Evolutionary conservation across 1,284 basidiomycete species (phyloP), one percentile per base, ranked within the genome.

Genomic region (Ustilago sp.): DNA sequence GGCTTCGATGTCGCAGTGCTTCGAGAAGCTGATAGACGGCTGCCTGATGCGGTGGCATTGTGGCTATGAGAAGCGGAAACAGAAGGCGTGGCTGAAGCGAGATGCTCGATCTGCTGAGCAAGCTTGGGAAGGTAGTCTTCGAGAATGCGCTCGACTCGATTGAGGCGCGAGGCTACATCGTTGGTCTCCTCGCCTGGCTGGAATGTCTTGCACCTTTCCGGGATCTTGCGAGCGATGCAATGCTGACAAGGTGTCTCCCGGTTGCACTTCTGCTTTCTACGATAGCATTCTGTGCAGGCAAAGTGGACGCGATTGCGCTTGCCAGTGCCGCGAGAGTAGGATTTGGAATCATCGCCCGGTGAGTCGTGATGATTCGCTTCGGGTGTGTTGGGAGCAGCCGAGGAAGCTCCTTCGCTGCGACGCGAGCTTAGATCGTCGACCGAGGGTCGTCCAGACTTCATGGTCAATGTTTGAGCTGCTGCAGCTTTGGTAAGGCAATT

Each of bases 191-290:
- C 79, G 23, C 77, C 77, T 5, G 83, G 82, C 59, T 83, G 75
- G 63, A 83, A 82, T 9, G 78, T 80, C 58, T 77, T 79, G 73
- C 84, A 86, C 15, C 79, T 62, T 8, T 86, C 81, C 0, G 84
- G 84, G 5, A 86, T 77, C 45, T 80, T 79, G 28, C 84, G 74
- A 32, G 81, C 82, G 36, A 84, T 80, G 64, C 84, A 86, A 59
- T 86, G 83, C 52, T 83, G 76, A 58, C 84, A 86, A 8, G 84
- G 84, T 3, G 74, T 82, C 50, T 85, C 66, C 7, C 82, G 75
- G 35, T 83, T 82, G 62, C 82, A 84, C 50, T 81, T 80, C 54
- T 85, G 83, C 77, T 85, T 85, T 34, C 83, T 69, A 15, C 83
- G 78, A 38, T 85, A 83, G 65, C 83, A 85, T 51, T 85, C 83